A percentile compares a stretch with the other conserved stretches of the same genome.
Evolutionary conservation across 345 rosid species (phyloP).

Genomic region (Pistacia vera): DNA sequence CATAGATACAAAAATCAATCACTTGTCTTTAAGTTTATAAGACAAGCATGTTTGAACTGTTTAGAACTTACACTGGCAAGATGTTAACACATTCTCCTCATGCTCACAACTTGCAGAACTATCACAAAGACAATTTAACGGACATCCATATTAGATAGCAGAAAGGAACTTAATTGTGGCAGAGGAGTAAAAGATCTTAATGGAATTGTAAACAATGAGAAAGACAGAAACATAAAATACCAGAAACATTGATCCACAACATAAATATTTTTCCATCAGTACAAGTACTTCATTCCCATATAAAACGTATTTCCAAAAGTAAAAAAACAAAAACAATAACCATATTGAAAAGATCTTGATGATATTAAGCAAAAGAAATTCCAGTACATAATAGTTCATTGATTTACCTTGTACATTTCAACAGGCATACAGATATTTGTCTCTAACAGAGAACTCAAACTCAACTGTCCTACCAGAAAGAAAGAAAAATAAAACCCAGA

Average conservation of each 20-base stretch:
- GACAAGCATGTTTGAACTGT: background rate
- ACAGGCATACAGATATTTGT: conserved; percentile 19
- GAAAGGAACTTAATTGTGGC: background rate
- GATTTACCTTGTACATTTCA: conserved; percentile 15
- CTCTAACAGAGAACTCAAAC: conserved; percentile 7
- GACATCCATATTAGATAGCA: background rate
- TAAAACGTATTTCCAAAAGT: background rate
- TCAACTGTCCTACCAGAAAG: background rate
- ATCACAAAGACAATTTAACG: background rate
- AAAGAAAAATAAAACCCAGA: background rate
- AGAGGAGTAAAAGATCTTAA: background rate
- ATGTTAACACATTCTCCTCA: background rate
- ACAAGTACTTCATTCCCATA: no score
- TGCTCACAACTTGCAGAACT: background rate
- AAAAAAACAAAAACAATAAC: background rate
- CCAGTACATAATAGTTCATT: conserved; percentile 10
- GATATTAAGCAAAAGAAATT: conserved; percentile 9
- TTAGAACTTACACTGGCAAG: background rate
- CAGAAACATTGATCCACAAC: background rate
- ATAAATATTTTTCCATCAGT: no score
- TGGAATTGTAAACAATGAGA: background rate
- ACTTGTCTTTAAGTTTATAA: background rate
- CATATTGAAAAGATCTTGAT: background rate
- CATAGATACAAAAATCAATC: background rate
- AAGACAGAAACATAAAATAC: background rate